These are phyloP conservation scores for Coleophoma eucalyptorum DNA, from an alignment of 2,329 filamentous ascomycete genomes.

Conservation along the genomic window DNA sequence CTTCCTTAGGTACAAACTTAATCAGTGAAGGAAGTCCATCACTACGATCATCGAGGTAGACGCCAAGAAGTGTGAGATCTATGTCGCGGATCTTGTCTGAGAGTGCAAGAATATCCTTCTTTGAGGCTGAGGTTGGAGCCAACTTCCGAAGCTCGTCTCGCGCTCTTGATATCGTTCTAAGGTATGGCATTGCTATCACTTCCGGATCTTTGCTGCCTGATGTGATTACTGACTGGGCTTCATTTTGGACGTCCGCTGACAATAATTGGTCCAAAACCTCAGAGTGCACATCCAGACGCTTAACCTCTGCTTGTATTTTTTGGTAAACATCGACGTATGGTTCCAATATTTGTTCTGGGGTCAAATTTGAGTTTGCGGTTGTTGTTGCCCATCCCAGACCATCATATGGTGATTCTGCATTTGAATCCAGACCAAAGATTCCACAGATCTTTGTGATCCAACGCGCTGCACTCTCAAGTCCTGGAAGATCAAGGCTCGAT, in stretches of 20 bases:
- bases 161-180: conserved; percentile 50
- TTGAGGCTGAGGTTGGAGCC: conserved; percentile 44
- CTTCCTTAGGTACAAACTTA: too few species aligned
- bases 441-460: conserved; percentile 84
- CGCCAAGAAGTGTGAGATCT: conserved; percentile 75
- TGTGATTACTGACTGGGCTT: conserved; percentile 42
- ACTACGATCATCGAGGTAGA: conserved; percentile 86
- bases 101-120: conserved; percentile 77
- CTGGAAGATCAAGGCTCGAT: conserved; percentile 38
- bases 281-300: conserved; percentile 42
- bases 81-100: conserved; percentile 79
- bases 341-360: conserved; percentile 41
- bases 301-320: conserved; percentile 42
- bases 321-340: conserved; percentile 43
- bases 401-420: conserved; percentile 49
- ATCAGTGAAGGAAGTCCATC: too few species aligned
- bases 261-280: conserved; percentile 40
- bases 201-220: conserved; percentile 47
- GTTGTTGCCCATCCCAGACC: conserved; percentile 52
- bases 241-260: conserved; percentile 36
- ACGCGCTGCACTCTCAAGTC: conserved; percentile 56
- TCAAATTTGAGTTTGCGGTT: conserved; percentile 26
- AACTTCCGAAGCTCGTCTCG: conserved; percentile 60
- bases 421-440: conserved; percentile 76
- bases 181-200: conserved; percentile 49